Base-by-base conservation (phyloP, 1,139 yeast species). In the Lipomyces yarrowii region DNA sequence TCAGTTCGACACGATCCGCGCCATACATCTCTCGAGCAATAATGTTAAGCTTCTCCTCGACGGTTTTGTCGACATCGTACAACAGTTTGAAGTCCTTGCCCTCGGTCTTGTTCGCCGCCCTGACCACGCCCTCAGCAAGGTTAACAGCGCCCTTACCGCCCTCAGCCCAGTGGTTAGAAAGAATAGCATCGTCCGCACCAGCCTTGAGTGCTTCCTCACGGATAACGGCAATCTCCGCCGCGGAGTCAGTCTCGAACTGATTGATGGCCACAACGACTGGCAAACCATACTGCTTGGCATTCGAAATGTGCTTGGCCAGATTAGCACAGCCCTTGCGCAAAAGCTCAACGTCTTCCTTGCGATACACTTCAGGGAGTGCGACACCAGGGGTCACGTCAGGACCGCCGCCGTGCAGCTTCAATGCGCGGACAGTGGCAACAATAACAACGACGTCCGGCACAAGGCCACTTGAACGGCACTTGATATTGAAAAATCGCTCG, bases 351-450 rank as follows among this genome's bases (percentile, higher is more conserved):
- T 94, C 90, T 81, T 94, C 99, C 74, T 85, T 85, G 65, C 90
- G 84, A 81, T 94, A 94, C 76, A 86, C 98, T 63, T 87, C 83
- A 68, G 98, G 96, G 77, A 94, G 84, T 71, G 96, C 88, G 64
- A 90, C 88, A 76, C 98, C 98, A 59, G 99, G 97, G 79, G 91
- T 91, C 71, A 94, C 98, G 75, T 91, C 97, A 53, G 98, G 97
- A 70, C 97, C 99, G 76, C 98, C 99, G 73, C 99, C 99, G 78
- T 94, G 99, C 60, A 91, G 91, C 82, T 94, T 94, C 79, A 94
- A 86, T 48, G 99, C 99, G 80, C 98, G 88, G 59, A 92, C 97
- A 60, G 99, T 94, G 61, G 99, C 98, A 65, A 94, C 99, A 77
- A 94, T 89, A 67, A 94, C 96, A 72, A 93, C 92, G 64, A 89